Evolutionary conservation across 192 early-diverging fungal genomes (phyloP).

Genomic region (Fimicolochytrium jonesii): DNA sequence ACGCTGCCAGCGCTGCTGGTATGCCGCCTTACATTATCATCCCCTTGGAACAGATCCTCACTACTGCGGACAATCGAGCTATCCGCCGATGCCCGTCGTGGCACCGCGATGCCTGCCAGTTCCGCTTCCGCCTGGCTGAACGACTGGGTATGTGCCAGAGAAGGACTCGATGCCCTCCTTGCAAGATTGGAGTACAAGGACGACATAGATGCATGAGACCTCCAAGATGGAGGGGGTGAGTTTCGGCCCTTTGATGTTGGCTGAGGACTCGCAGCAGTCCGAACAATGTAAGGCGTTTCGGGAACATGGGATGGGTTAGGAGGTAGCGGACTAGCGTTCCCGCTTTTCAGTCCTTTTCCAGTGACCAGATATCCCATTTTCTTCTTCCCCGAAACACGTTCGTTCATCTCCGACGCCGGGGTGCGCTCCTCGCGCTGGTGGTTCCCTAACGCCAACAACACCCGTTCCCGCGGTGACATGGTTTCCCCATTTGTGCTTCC

Average conservation of each 20-base stretch:
- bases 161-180: slow-evolving; percentile 15
- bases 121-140: neutral
- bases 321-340: no score
- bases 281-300: no score
- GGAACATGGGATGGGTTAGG: no score
- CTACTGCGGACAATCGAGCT: neutral
- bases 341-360: slow-evolving; percentile 2
- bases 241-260: no score
- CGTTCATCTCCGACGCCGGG: neutral
- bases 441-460: neutral
- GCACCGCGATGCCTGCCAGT: neutral
- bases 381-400: no score
- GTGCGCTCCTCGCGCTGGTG: neutral
- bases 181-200: neutral
- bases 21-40: no score
- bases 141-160: neutral
- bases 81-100: slow-evolving; percentile 16
- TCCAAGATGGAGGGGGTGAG: no score
- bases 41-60: neutral
- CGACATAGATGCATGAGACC: no score
- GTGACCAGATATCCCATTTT: neutral
- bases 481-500: no score
- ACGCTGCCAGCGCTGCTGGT: neutral
- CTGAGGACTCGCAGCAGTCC: neutral
- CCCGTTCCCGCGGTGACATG: slow-evolving; percentile 2